Percentiles rank a stretch among this genome's conserved stretches.
Evolutionary conservation across 1,139 yeast species (phyloP).

Genomic region (Blastobotrys apis): DNA sequence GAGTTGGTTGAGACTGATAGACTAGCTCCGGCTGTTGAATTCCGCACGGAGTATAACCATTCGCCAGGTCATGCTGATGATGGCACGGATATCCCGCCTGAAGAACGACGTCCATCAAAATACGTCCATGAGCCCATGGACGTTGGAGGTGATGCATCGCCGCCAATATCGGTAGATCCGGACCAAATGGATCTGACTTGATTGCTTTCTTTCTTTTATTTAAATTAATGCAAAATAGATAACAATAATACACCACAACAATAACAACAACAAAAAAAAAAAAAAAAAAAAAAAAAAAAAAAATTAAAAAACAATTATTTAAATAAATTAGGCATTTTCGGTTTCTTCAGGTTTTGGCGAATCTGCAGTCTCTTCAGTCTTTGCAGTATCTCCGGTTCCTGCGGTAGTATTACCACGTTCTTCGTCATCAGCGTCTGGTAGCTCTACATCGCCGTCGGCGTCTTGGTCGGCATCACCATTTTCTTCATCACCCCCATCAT

Average conservation of each 20-base stretch:
- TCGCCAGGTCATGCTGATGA: not conserved
- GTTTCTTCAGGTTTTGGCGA: too few relatives aligned
- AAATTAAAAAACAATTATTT: too few relatives aligned
- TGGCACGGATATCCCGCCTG: too few relatives aligned
- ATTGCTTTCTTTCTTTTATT: not conserved
- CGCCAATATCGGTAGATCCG: constrained; percentile 3
- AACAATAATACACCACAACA: too few relatives aligned
- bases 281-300: too few relatives aligned
- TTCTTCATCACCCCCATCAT: not conserved
- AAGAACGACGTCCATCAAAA: constrained; percentile 4
- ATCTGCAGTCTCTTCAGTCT: too few relatives aligned
- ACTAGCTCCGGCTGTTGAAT: not conserved
- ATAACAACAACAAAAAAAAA: too few relatives aligned
- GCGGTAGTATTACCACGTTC: not conserved
- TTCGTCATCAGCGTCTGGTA: constrained; percentile 4
- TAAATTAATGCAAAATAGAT: constrained; percentile 1
- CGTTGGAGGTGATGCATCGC: not conserved
- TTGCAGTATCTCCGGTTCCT: constrained; percentile 4
- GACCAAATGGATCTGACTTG: constrained; percentile 11
- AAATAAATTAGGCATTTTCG: too few relatives aligned
- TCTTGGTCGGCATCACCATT: not conserved
- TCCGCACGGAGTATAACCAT: constrained; percentile 3
- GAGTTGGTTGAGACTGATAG: constrained; percentile 16
- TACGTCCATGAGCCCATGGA: constrained; percentile 5
- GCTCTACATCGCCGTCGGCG: constrained; percentile 2